These are phyloP conservation scores for Fusarium sp. DNA, from an alignment of 2,329 filamentous ascomycete species.

Conservation along the genomic window DNA sequence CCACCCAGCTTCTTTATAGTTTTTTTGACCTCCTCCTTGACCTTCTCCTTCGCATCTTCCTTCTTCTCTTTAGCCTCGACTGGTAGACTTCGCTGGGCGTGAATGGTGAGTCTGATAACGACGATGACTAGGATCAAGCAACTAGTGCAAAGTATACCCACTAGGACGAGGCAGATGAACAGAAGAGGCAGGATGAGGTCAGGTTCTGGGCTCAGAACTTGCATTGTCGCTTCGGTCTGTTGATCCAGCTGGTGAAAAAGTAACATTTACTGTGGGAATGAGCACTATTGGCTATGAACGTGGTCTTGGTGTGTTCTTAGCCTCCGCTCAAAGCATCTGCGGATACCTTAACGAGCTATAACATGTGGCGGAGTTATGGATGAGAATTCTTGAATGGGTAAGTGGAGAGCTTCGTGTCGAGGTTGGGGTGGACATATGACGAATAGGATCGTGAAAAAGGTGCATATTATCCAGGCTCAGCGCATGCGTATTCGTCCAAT, in stretches of 20 bases:
- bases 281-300: not conserved
- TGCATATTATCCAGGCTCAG: not conserved
- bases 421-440: no score
- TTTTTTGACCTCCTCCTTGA: not conserved
- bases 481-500: not conserved
- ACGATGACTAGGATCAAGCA: not conserved
- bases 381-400: not conserved
- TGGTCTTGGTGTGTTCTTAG: not conserved
- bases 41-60: not conserved
- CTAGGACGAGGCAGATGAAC: not conserved
- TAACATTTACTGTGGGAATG: not conserved
- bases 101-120: not conserved
- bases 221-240: not conserved
- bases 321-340: not conserved
- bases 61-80: not conserved
- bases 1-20: not conserved
- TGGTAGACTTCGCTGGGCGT: not conserved
- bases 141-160: not conserved
- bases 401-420: not conserved
- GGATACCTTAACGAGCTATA: not conserved
- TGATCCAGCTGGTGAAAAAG: not conserved
- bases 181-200: not conserved
- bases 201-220: not conserved
- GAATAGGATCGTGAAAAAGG: not conserved
- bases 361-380: not conserved